These are phyloP conservation scores for Aspergillus pseudoviridinutans DNA, from an alignment of 2,329 filamentous ascomycete species.

Conservation along the genomic window DNA sequence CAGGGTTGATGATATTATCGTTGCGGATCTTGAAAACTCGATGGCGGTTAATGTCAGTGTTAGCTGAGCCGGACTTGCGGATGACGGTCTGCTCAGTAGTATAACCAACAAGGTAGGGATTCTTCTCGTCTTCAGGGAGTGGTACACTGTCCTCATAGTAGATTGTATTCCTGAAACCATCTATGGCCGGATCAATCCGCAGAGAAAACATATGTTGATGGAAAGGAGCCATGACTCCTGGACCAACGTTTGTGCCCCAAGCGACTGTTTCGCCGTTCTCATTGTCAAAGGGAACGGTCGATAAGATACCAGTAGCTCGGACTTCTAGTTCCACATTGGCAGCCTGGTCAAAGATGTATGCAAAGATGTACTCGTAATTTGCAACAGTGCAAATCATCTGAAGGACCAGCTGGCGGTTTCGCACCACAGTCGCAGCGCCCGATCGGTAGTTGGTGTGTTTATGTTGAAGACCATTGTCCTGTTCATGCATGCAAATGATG, in stretches of 20 bases:
- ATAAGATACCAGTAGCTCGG: constrained; percentile 65
- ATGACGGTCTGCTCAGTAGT: constrained; percentile 47
- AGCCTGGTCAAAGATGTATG: constrained; percentile 68
- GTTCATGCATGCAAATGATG: constrained; percentile 66
- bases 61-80: constrained; percentile 44
- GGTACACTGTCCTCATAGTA: constrained; percentile 58
- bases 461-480: constrained; percentile 65
- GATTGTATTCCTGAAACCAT: constrained; percentile 53
- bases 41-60: constrained; percentile 46
- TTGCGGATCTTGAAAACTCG: constrained; percentile 59
- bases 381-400: constrained; percentile 68
- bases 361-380: constrained; percentile 71
- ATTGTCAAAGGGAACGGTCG: constrained; percentile 62
- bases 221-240: constrained; percentile 64
- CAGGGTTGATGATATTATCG: constrained; percentile 47
- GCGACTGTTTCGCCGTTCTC: constrained; percentile 58
- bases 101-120: constrained; percentile 53
- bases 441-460: constrained; percentile 71
- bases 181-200: constrained; percentile 60
- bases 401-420: constrained; percentile 62
- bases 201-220: constrained; percentile 76
- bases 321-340: constrained; percentile 65
- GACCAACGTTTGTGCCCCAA: constrained; percentile 66
- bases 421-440: constrained; percentile 58
- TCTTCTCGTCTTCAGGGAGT: constrained; percentile 52